These are phyloP conservation scores for Thuja plicata DNA, from an alignment of 83 land plant species.

Conservation along the genomic window DNA sequence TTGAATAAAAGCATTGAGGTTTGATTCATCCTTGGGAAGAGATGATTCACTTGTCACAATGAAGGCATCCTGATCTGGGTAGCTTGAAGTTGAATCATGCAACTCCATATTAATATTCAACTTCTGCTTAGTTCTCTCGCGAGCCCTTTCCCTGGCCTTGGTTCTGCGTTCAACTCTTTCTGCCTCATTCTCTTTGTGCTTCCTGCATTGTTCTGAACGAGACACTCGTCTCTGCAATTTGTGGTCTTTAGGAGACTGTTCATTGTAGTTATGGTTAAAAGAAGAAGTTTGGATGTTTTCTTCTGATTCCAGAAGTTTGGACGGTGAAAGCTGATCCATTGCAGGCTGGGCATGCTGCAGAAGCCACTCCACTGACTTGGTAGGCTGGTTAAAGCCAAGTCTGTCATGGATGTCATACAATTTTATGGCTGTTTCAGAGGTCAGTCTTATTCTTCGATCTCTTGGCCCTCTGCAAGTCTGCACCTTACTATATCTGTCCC, in stretches of 20 bases:
- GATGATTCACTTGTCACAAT: not conserved
- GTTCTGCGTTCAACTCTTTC: not conserved
- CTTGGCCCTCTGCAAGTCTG: not conserved
- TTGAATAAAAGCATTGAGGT: not conserved
- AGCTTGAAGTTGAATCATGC: not conserved
- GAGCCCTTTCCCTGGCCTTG: conserved; percentile 8
- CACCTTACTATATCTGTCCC: conserved; percentile 9
- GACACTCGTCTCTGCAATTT: too few species aligned
- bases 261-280: too few species aligned
- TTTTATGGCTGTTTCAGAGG: not conserved
- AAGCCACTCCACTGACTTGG: conserved; percentile 4
- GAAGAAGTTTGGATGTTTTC: too few species aligned
- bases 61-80: not conserved
- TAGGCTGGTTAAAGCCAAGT: not conserved
- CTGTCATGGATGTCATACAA: not conserved
- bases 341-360: not conserved
- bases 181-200: not conserved
- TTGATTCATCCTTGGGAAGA: not conserved
- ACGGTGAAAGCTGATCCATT: not conserved
- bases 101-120: not conserved
- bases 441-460: conserved; percentile 6
- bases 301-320: too few species aligned
- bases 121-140: not conserved
- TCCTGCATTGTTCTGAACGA: too few species aligned
- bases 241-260: too few species aligned